A percentile compares a stretch with the other conserved stretches of the same genome.
Conservation (phyloP, 1,284 basidiomycete species). For the Trichosporon ovoides region DNA sequence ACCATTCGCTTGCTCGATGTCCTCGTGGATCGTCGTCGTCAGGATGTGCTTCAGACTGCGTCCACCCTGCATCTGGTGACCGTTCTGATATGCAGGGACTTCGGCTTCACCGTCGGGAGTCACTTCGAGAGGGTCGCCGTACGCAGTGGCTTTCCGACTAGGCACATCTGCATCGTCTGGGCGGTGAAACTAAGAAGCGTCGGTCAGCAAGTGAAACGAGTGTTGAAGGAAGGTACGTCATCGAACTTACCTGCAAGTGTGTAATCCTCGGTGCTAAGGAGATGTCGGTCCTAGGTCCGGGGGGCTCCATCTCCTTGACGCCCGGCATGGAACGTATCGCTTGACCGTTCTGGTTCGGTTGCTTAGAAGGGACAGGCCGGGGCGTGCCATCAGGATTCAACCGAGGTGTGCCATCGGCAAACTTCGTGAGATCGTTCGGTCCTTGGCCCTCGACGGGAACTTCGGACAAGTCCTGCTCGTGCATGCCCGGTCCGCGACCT, state of each 20-base stretch:
- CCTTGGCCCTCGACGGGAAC: conserved; percentile 15
- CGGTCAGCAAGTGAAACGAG: background rate
- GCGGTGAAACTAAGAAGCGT: background rate
- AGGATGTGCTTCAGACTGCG: background rate
- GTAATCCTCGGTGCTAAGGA: conserved; percentile 38
- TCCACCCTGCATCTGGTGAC: background rate
- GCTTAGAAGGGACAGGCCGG: background rate
- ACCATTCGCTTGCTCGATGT: background rate
- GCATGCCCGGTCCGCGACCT: conserved; percentile 31
- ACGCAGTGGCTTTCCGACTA: background rate
- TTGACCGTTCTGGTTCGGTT: conserved; percentile 24
- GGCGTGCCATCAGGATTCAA: too few species aligned
- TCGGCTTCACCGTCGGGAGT: conserved; percentile 36
- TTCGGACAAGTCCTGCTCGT: conserved; percentile 22
- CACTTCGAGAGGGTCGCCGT: conserved; percentile 31
- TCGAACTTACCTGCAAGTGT: conserved; percentile 36
- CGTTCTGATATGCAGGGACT: conserved; percentile 19
- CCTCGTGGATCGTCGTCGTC: background rate
- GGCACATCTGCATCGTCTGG: background rate
- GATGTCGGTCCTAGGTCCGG: conserved; percentile 42
- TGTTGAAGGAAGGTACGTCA: background rate
- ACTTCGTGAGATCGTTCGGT: too few species aligned
- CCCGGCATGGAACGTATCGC: conserved; percentile 18
- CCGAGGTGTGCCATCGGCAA: too few species aligned
- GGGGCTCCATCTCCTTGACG: conserved; percentile 37